Percentiles rank a stretch among this genome's conserved stretches.
Conservation (phyloP, 1,139 yeast genomes). For the Taphrina deformans region DNA sequence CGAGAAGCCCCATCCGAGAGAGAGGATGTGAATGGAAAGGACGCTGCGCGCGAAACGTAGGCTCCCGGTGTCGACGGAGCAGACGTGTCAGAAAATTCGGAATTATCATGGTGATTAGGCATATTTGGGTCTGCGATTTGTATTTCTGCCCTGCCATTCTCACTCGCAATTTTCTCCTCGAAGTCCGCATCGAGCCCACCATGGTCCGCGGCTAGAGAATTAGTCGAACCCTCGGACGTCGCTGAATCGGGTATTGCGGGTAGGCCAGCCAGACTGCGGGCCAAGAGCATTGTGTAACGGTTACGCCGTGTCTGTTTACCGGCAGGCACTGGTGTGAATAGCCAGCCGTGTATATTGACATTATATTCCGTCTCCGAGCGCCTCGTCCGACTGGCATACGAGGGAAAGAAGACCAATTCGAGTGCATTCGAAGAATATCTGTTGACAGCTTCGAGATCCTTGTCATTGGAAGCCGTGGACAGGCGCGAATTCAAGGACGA, state of each 20-base stretch:
- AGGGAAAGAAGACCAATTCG: constrained; percentile 39
- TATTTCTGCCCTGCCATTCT: neutral
- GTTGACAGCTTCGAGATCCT: constrained; percentile 16
- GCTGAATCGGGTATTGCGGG: constrained; percentile 30
- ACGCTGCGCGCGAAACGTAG: neutral
- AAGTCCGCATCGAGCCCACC: neutral
- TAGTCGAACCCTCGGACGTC: neutral
- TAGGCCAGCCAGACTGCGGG: constrained; percentile 39
- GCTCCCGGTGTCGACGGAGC: constrained; percentile 5
- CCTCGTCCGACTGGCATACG: constrained; percentile 38
- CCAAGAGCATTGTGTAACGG: constrained; percentile 38
- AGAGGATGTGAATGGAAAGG: constrained; percentile 1
- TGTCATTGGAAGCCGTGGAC: neutral
- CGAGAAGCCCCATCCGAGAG: neutral
- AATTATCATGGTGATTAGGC: neutral
- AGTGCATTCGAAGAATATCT: neutral
- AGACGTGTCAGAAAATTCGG: neutral
- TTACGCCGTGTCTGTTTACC: constrained; percentile 38
- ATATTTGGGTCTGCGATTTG: neutral
- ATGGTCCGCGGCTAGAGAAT: neutral
- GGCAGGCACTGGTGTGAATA: constrained; percentile 36
- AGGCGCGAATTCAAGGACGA: neutral
- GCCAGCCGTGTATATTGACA: constrained; percentile 39
- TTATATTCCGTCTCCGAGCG: constrained; percentile 34
- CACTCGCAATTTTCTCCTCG: neutral